Evolutionary conservation across 768 basidiomycete species (phyloP), one percentile per base, ranked within the genome.

Genomic region (Trametopsis cervina): DNA sequence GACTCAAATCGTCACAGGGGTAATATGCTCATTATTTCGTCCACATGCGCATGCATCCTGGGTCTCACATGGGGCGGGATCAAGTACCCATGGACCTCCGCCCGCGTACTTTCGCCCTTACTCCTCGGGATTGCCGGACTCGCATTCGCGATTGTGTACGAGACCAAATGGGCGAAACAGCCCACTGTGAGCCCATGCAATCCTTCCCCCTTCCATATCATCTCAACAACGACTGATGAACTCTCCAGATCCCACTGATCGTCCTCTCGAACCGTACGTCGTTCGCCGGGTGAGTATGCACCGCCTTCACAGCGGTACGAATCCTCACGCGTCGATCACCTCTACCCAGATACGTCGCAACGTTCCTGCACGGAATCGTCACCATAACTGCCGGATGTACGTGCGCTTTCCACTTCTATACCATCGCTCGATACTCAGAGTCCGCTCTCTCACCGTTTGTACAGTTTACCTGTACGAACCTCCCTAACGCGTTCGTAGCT

Each of bases 81-180:
- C 24, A 39, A 49, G 5, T 70, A 64, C 54, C 26, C 64, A 0
- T 71, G 71, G 70, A 37, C 45, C 0, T 63, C 63, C 0, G 53
- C 44, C 18, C 55, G 54, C 9, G 60, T 68, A 7, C 56, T 71
- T n/a, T 62, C 58, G 1, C 69, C 71, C 0, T 56, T 72, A 11
- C 49, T 66, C n/a, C n/a, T 69, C 22, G 70, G 70, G 1, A n/a
- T 60, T 9, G 42, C 57, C n/a, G 66, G 67, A 2, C 50, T 70
- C 11, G 57, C 47, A 12, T 44, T 47, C 6, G 69, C 66, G 49
- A 44, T 70, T 22, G 42, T 59, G n/a, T 51, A 61, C 47, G 69
- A 72, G 47, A 43, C 41, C 9, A 25, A 29, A 1, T 61, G 55
- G 45, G 59, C 63, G 21, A 54, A 49, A 23, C 46, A 58, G 11